Percentiles rank a stretch among this genome's conserved stretches.
These are phyloP conservation scores for Camptophora hylomeconis DNA, from an alignment of 2,329 filamentous ascomycete genomes.

Conservation along the genomic window DNA sequence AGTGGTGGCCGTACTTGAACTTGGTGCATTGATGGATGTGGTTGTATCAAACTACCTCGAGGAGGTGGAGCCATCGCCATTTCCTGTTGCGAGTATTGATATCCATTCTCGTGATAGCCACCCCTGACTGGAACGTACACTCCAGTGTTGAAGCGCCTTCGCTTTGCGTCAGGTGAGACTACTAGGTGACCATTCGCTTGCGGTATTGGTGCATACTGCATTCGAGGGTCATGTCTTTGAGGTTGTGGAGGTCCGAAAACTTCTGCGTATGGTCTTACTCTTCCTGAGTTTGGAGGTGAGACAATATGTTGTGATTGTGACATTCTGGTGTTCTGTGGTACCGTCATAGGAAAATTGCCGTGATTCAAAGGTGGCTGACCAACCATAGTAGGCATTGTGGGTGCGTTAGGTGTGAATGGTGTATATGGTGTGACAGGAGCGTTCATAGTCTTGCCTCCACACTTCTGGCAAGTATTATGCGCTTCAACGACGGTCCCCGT, in stretches of 20 bases:
- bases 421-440: slow-evolving; percentile 29
- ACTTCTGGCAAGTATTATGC: slow-evolving; percentile 16
- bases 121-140: slow-evolving; percentile 28
- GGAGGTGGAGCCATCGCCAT: too few species aligned
- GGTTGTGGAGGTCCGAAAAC: slow-evolving; percentile 1
- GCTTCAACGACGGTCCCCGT: slow-evolving; percentile 15
- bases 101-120: too few species aligned
- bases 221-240: slow-evolving; percentile 13
- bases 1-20: slow-evolving; percentile 1
- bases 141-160: slow-evolving; percentile 44
- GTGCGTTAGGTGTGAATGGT: slow-evolving; percentile 27
- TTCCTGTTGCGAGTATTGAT: too few species aligned
- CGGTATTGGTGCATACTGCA: slow-evolving; percentile 12
- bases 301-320: neutral
- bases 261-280: neutral
- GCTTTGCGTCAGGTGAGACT: slow-evolving; percentile 42
- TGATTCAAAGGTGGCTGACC: slow-evolving; percentile 21
- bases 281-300: neutral
- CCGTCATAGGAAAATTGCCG: too few species aligned
- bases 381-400: slow-evolving; percentile 22
- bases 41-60: too few species aligned
- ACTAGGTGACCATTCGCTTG: too few species aligned
- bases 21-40: too few species aligned
- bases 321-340: too few species aligned
- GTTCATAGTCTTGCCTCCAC: slow-evolving; percentile 35